phyloP scores from a whole-genome alignment of 2,329 filamentous ascomycete genomes.

The Drechslera avenae region DNA sequence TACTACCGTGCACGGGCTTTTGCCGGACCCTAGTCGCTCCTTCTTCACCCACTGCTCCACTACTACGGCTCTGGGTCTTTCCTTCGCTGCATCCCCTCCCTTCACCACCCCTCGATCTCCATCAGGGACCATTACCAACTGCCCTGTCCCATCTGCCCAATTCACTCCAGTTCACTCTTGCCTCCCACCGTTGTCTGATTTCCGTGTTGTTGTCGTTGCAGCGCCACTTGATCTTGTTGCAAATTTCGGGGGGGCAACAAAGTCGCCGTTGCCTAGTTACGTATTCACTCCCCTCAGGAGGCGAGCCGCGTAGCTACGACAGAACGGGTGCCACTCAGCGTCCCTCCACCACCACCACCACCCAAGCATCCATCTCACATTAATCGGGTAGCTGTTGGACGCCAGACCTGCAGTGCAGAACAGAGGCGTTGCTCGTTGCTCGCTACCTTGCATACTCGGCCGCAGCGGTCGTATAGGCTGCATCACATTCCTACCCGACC shows the following conservation, averaged over 20 bases:
- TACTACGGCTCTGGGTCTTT: slow-evolving; percentile 32
- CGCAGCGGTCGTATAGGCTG: slow-evolving; percentile 38
- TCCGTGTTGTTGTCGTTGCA: slow-evolving; percentile 18
- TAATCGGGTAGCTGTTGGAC: slow-evolving; percentile 19
- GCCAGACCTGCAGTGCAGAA: slow-evolving; percentile 26
- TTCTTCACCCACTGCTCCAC: slow-evolving; percentile 40
- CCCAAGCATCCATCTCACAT: slow-evolving; percentile 19
- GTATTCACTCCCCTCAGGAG: slow-evolving; percentile 40
- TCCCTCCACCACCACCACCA: slow-evolving; percentile 9
- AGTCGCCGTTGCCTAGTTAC: slow-evolving; percentile 33
- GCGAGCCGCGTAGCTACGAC: slow-evolving; percentile 28
- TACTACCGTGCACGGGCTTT: slow-evolving; percentile 38
- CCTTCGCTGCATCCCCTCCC: slow-evolving; percentile 32
- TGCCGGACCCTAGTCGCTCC: slow-evolving; percentile 37
- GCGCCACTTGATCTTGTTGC: slow-evolving; percentile 27
- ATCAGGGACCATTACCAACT: slow-evolving; percentile 29
- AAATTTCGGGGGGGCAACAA: slow-evolving; percentile 22
- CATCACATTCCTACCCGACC: slow-evolving; percentile 42
- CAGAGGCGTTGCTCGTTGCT: slow-evolving; percentile 41
- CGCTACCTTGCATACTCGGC: slow-evolving; percentile 40
- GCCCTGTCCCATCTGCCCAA: slow-evolving; percentile 13
- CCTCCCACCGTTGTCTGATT: slow-evolving; percentile 2
- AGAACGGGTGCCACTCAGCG: slow-evolving; percentile 23
- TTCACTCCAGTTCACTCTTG: slow-evolving; percentile 12
- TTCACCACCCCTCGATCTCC: slow-evolving; percentile 29